These are phyloP conservation scores for Simplicillium sp. DNA, from an alignment of 2,329 filamentous ascomycete species.

Conservation along the genomic window DNA sequence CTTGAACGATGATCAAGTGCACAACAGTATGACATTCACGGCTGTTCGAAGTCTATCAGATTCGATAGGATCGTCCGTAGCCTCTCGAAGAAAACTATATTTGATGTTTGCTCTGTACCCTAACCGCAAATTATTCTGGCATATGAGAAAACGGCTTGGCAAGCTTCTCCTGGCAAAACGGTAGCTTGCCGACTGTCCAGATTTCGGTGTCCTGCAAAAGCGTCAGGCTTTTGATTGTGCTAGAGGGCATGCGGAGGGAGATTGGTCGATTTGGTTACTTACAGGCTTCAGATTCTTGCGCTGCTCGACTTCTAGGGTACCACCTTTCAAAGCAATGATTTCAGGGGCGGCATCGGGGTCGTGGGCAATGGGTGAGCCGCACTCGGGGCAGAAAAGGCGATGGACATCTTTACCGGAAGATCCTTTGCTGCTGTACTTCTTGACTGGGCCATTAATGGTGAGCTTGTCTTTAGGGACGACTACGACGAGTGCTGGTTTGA, in stretches of 20 bases:
- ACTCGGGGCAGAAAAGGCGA: conserved; percentile 61
- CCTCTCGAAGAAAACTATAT: no score
- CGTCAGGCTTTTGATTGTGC: no score
- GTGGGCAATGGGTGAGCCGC: conserved; percentile 60
- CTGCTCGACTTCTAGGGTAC: conserved; percentile 51
- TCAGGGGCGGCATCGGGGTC: conserved; percentile 61
- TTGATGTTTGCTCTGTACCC: no score
- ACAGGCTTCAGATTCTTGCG: conserved; percentile 61
- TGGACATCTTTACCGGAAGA: conserved; percentile 54
- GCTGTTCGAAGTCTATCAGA: no score
- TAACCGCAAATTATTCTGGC: conserved; percentile 36
- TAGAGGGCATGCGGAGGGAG: no score
- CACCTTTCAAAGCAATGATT: conserved; percentile 62
- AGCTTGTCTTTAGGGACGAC: conserved; percentile 59
- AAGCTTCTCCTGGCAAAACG: conserved; percentile 58
- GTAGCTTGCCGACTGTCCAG: conserved; percentile 60
- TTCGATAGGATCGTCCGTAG: no score
- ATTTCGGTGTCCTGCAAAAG: conserved; percentile 51
- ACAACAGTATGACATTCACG: no score
- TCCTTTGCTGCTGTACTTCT: conserved; percentile 52
- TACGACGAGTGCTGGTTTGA: conserved; percentile 47
- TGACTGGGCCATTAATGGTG: conserved; percentile 52
- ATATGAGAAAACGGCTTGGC: conserved; percentile 55
- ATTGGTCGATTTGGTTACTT: conserved; percentile 14
- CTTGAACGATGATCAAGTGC: no score